phyloP scores from a whole-genome alignment of 805 yeast genomes.

The Candida boidinii region DNA sequence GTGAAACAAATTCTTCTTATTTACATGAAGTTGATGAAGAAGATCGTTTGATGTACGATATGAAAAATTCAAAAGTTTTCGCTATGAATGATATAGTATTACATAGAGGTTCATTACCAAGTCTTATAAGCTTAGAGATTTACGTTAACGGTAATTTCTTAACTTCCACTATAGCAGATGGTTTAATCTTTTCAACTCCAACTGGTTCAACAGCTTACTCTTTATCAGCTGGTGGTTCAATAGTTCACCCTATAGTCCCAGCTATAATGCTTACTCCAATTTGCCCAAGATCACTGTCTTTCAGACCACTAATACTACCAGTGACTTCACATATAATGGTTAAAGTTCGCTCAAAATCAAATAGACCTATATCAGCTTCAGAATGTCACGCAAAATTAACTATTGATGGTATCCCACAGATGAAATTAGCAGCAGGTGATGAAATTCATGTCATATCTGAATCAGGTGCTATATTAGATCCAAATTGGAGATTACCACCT shows the following conservation, averaged over 20 bases:
- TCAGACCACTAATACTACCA: conserved; percentile 81
- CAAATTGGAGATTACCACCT: conserved; percentile 39
- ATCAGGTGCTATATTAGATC: conserved; percentile 49
- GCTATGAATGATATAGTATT: conserved; percentile 91
- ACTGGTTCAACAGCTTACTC: conserved; percentile 96
- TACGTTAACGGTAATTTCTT: conserved; percentile 74
- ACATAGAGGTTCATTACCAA: conserved; percentile 85
- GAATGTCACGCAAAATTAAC: conserved; percentile 46
- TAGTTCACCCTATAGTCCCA: conserved; percentile 82
- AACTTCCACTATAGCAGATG: conserved; percentile 90
- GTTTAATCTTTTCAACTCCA: conserved; percentile 78
- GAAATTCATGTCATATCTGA: conserved; percentile 67
- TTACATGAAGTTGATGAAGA: too few relatives aligned
- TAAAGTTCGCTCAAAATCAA: conserved; percentile 41
- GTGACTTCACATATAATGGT: conserved; percentile 65
- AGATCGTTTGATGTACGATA: conserved; percentile 11
- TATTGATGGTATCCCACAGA: conserved; percentile 79
- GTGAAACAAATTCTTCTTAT: conserved; percentile 6
- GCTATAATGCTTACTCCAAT: conserved; percentile 81
- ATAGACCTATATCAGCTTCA: conserved; percentile 9
- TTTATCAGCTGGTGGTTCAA: conserved; percentile 83
- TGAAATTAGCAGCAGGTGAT: conserved; percentile 64
- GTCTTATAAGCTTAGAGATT: conserved; percentile 76
- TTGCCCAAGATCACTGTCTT: conserved; percentile 86
- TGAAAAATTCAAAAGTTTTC: conserved; percentile 35